Base-by-base conservation (phyloP, 192 early-diverging fungal species). In the Coemansia sp. region DNA sequence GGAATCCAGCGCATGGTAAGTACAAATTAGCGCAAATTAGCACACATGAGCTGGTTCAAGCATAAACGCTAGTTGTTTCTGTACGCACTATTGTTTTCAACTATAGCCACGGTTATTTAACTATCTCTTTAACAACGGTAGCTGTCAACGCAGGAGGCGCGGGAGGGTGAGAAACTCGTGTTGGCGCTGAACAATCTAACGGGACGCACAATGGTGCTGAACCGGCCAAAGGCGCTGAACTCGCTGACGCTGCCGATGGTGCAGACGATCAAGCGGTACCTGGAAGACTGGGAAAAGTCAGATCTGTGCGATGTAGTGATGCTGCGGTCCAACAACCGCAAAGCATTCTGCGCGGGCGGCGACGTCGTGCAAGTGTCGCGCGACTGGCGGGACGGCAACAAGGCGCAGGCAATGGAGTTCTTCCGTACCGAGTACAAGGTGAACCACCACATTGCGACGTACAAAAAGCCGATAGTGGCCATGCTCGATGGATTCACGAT, bases 391-490 rank as follows among this genome's bases (percentile, higher is more conserved):
- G 28, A 15, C 5, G 75, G 74, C 15, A 69, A 81, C 47, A 55
- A 75, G 0, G 28, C 50, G 8, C 63, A 70, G 0, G 90, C 91
- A 3, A 61, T 93, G 57, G 69, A 75, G 61, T 97, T 98, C 71
- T 96, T 99, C 66, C 85, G 92, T 64, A 86, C 90, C 59, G 95
- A 99, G 78, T 99, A 97, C 75, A 78, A 83, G 66, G 72, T 97
- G 57, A 93, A 98, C 84, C 93, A 99, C 76, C 75, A 91, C 26
- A 91, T 97, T 49, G 97, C 91, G 4, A 89, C 97, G 14, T 67
- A 90, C 36, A 75, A 86, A 52, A 99, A 90, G 64, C 97, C 97
- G 0, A 87, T 92, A 59, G 89, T 99, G 38, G 83, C 93, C 2
- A 72, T 99, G 31, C 86, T 98, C 69, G 78, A 95, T 66, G 97